Conservation (phyloP, 1,284 basidiomycete species). For the Pseudozyma sp. region DNA sequence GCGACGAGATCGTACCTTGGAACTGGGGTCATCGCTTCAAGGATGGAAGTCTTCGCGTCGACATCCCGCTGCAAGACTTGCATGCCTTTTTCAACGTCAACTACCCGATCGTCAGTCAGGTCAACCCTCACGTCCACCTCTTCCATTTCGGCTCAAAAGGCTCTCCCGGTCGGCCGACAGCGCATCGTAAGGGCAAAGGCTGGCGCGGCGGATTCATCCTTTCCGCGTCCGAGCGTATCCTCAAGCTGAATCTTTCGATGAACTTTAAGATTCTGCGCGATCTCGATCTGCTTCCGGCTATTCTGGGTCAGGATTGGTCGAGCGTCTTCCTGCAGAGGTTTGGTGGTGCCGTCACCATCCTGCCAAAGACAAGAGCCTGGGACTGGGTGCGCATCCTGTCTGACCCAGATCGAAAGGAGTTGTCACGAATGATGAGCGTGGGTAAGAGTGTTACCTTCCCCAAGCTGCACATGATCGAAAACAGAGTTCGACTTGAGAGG, state of each 20-base stretch:
- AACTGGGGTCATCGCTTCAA: slow-evolving; percentile 79
- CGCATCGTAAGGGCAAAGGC: slow-evolving; percentile 87
- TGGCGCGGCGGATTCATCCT: slow-evolving; percentile 86
- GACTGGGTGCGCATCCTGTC: slow-evolving; percentile 65
- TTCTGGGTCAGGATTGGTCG: slow-evolving; percentile 66
- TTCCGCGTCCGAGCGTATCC: slow-evolving; percentile 68
- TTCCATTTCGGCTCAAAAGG: slow-evolving; percentile 97
- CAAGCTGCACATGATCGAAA: slow-evolving; percentile 67
- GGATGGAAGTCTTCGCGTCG: slow-evolving; percentile 73
- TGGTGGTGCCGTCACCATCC: slow-evolving; percentile 65
- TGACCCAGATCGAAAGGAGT: slow-evolving; percentile 62
- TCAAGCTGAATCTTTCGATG: slow-evolving; percentile 65
- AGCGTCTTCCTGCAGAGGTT: slow-evolving; percentile 65
- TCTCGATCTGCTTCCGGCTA: slow-evolving; percentile 61
- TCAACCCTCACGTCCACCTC: slow-evolving; percentile 97
- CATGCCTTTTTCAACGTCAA: slow-evolving; percentile 81
- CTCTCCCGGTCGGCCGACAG: slow-evolving; percentile 91
- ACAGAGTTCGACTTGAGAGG: slow-evolving; percentile 62
- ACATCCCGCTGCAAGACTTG: slow-evolving; percentile 91
- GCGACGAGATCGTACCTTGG: slow-evolving; percentile 87
- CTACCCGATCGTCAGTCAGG: slow-evolving; percentile 93
- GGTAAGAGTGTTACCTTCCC: slow-evolving; percentile 64
- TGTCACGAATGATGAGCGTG: slow-evolving; percentile 58
- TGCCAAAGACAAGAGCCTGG: slow-evolving; percentile 61
- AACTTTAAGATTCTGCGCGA: slow-evolving; percentile 68